Evolutionary conservation across 2,329 filamentous ascomycete genomes (phyloP).

Genomic region (Sporothrix sp.): DNA sequence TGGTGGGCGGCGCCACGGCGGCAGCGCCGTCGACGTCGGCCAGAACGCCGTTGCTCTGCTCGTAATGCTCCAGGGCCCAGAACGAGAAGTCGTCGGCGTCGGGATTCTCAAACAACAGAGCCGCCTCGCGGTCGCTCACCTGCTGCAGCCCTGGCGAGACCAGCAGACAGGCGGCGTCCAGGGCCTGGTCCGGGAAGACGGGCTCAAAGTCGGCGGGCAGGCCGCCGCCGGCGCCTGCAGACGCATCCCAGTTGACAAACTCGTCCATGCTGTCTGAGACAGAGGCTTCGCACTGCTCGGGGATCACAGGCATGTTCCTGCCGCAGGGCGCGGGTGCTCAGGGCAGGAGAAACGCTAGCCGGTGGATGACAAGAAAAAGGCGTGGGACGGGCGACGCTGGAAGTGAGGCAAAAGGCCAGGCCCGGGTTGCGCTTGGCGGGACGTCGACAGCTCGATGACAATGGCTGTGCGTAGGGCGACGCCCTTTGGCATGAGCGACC

Average conservation of each 20-base stretch:
- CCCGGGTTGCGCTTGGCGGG: not conserved
- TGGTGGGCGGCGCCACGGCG: constrained; percentile 12
- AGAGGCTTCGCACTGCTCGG: constrained; percentile 24
- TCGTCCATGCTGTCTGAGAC: constrained; percentile 38
- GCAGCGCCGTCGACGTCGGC: constrained; percentile 12
- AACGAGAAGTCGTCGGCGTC: constrained; percentile 52
- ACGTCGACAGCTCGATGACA: not conserved
- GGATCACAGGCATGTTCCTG: constrained; percentile 12
- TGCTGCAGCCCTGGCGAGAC: constrained; percentile 4
- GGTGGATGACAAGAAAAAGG: not conserved
- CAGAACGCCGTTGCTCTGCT: constrained; percentile 24
- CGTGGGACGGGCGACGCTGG: too few relatives aligned
- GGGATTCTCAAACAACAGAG: constrained; percentile 45
- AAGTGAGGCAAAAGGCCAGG: constrained; percentile 1
- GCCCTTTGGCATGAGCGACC: constrained; percentile 6
- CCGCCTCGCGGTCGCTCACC: constrained; percentile 21
- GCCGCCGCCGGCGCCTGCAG: not conserved
- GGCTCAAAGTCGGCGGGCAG: constrained; percentile 21
- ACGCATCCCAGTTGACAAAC: constrained; percentile 52
- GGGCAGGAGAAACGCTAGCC: not conserved
- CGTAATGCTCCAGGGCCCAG: constrained; percentile 49
- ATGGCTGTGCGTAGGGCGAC: not conserved
- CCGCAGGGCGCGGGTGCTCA: constrained; percentile 7
- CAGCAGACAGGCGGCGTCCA: constrained; percentile 10
- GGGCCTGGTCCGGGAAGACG: constrained; percentile 15